Evolutionary conservation across 2,329 filamentous ascomycete species (phyloP), one percentile per base, ranked within the genome.

Genomic region (Penicillium capsulatum): DNA sequence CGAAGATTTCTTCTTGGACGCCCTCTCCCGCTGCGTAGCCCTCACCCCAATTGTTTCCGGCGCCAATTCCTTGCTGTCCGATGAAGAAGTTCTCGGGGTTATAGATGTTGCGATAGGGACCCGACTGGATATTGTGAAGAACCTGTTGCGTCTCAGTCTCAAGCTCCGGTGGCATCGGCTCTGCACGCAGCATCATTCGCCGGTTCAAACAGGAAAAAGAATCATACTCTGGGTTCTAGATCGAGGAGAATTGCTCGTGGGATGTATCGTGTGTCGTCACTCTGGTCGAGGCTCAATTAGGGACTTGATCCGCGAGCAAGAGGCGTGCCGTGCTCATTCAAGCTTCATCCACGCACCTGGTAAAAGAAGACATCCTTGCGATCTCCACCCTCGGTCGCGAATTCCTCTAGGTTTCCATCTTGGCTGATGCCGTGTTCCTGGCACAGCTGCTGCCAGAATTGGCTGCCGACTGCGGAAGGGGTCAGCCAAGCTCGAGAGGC

Each of bases 321-420:
- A 14, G n/a, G 11, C 22, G 5, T n/a, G 26, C 6, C 13, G 5
- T 7, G 26, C 6, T 17, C 15, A 11, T 28, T 8, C 0, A 20
- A 14, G n/a, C 15, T 20, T 30, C 9, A n/a, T 15, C n/a, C 26
- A 31, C 32, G 17, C 51, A 73, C 72, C 64, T 83, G 91, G 72
- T 97, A 98, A 77, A 95, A 97, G 72, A 97, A 97, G 46, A 98
- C 92, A 69, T 98, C 92, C 67, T 98, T 98, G 56, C 92, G 84
- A 70, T 98, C 92, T 53, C 91, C 90, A 61, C 92, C 92, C 67
- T 97, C 92, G 34, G 89, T 96, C 61, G 92, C 92, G 72, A 96
- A 96, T 66, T 96, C 90, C 64, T 96, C 90, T 42, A 98, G 78
- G 65, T 97, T 97, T 42, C 92, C 92, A 69, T 97, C 89, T 64